A percentile compares a stretch with the other conserved stretches of the same genome.
Conservation (phyloP, 2,329 filamentous ascomycete species). For the Penicillium crustosum region DNA sequence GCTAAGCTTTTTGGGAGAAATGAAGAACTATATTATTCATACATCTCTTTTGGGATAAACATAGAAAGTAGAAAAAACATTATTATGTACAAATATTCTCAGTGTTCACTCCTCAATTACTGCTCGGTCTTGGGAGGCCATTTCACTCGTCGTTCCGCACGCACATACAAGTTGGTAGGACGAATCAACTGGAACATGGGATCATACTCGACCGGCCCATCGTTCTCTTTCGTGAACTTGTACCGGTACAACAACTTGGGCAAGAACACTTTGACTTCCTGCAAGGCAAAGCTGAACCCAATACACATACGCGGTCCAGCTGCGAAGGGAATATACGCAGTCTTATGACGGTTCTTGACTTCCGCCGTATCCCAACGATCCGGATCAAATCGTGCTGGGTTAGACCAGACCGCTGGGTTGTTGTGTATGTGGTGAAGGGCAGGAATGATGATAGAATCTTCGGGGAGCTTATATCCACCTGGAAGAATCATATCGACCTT, state of each 20-base stretch:
- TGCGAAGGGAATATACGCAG: constrained; percentile 60
- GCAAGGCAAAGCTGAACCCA: constrained; percentile 64
- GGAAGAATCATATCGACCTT: constrained; percentile 59
- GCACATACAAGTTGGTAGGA: constrained; percentile 30
- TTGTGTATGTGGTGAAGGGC: constrained; percentile 50
- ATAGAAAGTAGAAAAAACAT: neutral
- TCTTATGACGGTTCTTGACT: constrained; percentile 55
- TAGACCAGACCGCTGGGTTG: constrained; percentile 59
- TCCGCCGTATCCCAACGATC: constrained; percentile 57
- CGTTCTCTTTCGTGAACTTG: constrained; percentile 52
- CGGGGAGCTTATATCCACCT: constrained; percentile 59
- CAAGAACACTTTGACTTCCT: constrained; percentile 59
- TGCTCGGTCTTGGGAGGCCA: constrained; percentile 26
- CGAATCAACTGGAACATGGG: constrained; percentile 32
- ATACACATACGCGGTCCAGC: constrained; percentile 60
- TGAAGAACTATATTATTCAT: neutral
- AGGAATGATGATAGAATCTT: constrained; percentile 55
- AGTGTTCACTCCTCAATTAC: neutral
- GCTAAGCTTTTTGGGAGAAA: constrained; percentile 3
- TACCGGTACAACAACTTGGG: constrained; percentile 61
- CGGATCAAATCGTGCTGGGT: constrained; percentile 59
- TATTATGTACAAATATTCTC: neutral
- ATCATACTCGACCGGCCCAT: constrained; percentile 48
- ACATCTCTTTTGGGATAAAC: neutral
- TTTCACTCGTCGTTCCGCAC: constrained; percentile 26